Evolutionary conservation across 1,284 basidiomycete genomes (phyloP), one percentile per base, ranked within the genome.

Genomic region (Apiotrichum mycotoxinovorans): DNA sequence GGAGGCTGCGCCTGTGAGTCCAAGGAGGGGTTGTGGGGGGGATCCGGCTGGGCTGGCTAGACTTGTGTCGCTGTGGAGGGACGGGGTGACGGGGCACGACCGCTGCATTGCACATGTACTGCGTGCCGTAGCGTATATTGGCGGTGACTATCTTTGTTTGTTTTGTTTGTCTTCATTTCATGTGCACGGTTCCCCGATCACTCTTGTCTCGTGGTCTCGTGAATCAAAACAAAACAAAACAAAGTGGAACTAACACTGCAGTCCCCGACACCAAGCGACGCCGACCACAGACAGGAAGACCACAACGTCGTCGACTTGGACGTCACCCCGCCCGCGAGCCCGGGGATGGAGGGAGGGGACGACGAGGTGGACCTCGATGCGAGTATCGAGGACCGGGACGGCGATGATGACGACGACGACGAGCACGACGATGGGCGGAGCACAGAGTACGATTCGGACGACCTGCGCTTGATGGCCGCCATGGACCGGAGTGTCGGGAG

Each of bases 191-290:
- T 12, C 30, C n/a, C n/a, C n/a, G n/a, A n/a, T n/a, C n/a, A n/a
- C n/a, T n/a, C n/a, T n/a, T n/a, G n/a, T n/a, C n/a, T n/a, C n/a
- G n/a, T n/a, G n/a, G n/a, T n/a, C n/a, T n/a, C n/a, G n/a, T n/a
- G n/a, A n/a, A n/a, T n/a, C n/a, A n/a, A n/a, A n/a, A n/a, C n/a
- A n/a, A n/a, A n/a, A n/a, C n/a, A n/a, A n/a, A n/a, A n/a, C n/a
- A n/a, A n/a, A n/a, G n/a, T n/a, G n/a, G n/a, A n/a, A n/a, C n/a
- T n/a, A n/a, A n/a, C n/a, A n/a, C n/a, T n/a, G n/a, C 61, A 71
- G 64, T 73, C 72, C 1, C 72, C 72, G 1, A 70, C 72, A 14
- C 74, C 74, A 0, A 70, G 69, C 11, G 72, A 76, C 40, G 63
- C 67, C 25, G 70, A 72, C 26, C 65, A 67, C 33, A 54, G 69